Base-by-base conservation (phyloP, 805 yeast genomes). In the Zygoascus biomembranicola region DNA sequence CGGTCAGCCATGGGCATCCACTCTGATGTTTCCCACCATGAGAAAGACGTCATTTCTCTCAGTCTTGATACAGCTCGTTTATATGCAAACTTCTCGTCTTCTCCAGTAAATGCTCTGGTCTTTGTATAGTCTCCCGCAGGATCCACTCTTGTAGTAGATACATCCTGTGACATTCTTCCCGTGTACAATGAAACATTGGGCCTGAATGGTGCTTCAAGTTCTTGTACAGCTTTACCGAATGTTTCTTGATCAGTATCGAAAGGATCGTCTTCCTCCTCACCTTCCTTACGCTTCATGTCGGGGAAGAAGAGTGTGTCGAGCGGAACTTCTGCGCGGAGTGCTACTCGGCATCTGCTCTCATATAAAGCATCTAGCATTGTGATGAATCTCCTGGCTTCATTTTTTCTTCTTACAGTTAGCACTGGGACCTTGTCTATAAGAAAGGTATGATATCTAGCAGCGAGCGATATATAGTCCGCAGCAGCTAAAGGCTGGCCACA, bases 51-150 rank as follows among this genome's bases (percentile, higher is more conserved):
- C 84, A 80, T 80, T 58, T 80, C 85, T 51, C 73, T 73, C 39
- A 85, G 73, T 57, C 90, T 69, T 60, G 84, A 80, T 1, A 84
- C 82, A 0, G 90, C 90, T 58, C 90, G 69, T 57, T 79, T 80
- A 61, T 77, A 84, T 2, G 90, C 89, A 67, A 84, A 84, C 68
- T 76, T 76, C 63, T 85, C 90, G 66, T 84, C 90, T 60, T 85
- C 88, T 23, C 90, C 90, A 0, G 89, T 84, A 60, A 84, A 85
- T 9, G 81, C 80, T 10, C 72, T 70, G 18, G 75, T 64, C 50
- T 81, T 73, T 13, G 76, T 71, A 59, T 73, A 80, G 59, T 80
- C 72, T 26, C 59, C 55, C 41, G 65, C 52, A 8, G 61, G 49
- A 35, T 59, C 60, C 46, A 60, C 49, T 18, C 42, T 52, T 8